phyloP scores from a whole-genome alignment of 2,329 filamentous ascomycete genomes.

The Penicillium glabrum region DNA sequence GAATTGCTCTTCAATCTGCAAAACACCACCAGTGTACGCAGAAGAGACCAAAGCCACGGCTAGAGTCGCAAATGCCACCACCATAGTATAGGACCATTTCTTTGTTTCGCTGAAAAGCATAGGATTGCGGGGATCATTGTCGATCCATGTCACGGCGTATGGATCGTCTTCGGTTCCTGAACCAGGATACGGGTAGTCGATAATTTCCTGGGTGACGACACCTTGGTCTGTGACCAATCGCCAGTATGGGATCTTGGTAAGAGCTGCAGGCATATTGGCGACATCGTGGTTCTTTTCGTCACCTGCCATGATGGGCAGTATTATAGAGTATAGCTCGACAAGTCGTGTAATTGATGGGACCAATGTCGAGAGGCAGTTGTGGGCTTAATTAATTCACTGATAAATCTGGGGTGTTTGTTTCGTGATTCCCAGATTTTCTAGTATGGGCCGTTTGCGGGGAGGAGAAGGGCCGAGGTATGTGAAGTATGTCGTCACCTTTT shows the following conservation, averaged over 20 bases:
- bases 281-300: slow-evolving; percentile 17
- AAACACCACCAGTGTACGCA: slow-evolving; percentile 42
- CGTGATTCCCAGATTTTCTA: not conserved
- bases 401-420: not conserved
- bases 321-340: not conserved
- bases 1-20: slow-evolving; percentile 56
- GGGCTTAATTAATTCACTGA: not conserved
- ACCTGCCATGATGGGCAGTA: slow-evolving; percentile 27
- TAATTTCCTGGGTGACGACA: slow-evolving; percentile 57
- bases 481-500: not conserved
- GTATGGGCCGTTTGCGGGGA: not conserved
- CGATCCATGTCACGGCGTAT: slow-evolving; percentile 67
- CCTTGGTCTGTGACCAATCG: slow-evolving; percentile 58
- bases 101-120: slow-evolving; percentile 56
- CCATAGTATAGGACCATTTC: slow-evolving; percentile 66
- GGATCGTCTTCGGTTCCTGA: slow-evolving; percentile 66
- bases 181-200: slow-evolving; percentile 58
- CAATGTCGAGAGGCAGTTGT: not conserved
- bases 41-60: slow-evolving; percentile 69
- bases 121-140: slow-evolving; percentile 66
- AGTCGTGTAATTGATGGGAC: not conserved
- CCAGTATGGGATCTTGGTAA: slow-evolving; percentile 45
- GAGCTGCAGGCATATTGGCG: slow-evolving; percentile 25
- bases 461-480: not conserved
- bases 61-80: slow-evolving; percentile 66